Conservation (phyloP, 805 yeast species). For the Cyberlindnera lachancei region DNA sequence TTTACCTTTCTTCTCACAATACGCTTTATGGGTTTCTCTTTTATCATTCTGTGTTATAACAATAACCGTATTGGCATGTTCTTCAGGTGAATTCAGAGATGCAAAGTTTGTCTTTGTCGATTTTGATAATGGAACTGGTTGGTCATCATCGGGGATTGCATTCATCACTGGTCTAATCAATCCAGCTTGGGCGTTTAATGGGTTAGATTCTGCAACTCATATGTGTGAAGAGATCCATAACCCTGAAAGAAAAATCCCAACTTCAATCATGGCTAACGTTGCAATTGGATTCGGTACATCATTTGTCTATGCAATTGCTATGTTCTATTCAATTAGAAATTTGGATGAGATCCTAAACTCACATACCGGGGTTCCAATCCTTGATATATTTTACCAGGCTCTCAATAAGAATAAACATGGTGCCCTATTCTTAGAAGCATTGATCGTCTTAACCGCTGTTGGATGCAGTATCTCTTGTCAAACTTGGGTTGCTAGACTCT, state of each 20-base stretch:
- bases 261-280: conserved; percentile 54
- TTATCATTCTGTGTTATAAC: conserved; percentile 48
- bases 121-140: conserved; percentile 52
- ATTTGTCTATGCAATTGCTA: conserved; percentile 41
- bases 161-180: conserved; percentile 65
- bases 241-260: conserved; percentile 51
- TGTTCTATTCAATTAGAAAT: conserved; percentile 54
- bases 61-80: conserved; percentile 42
- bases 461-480: conserved; percentile 55
- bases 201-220: conserved; percentile 66
- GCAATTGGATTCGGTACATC: conserved; percentile 60
- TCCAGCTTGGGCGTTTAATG: conserved; percentile 64
- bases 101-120: conserved; percentile 47
- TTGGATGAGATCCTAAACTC: conserved; percentile 40
- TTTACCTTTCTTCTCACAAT: conserved; percentile 42
- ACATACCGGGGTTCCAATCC: conserved; percentile 51
- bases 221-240: conserved; percentile 56
- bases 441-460: conserved; percentile 45
- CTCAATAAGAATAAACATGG: conserved; percentile 43
- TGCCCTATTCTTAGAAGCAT: conserved; percentile 42
- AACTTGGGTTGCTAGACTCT: conserved; percentile 61
- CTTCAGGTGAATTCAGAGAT: conserved; percentile 45
- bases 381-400: conserved; percentile 58
- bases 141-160: conserved; percentile 52
- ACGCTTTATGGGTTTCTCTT: conserved; percentile 45